Evolutionary conservation across 225 moss, liverwort and hornwort species (phyloP).

Genomic region (Neckera pumila): DNA sequence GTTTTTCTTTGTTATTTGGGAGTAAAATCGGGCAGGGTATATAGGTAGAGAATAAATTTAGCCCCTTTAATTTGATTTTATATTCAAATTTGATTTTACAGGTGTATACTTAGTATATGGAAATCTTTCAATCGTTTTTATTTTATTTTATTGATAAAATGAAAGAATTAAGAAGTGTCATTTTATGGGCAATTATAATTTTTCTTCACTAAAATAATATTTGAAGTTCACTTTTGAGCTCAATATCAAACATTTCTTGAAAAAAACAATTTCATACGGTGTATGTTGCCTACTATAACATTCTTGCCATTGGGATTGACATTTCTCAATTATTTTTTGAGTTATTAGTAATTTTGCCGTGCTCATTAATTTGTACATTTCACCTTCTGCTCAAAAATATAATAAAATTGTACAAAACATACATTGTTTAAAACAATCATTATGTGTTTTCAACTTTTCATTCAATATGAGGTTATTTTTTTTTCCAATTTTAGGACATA

Average conservation of each 20-base stretch:
- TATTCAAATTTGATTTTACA: neutral
- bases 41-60: neutral
- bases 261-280: neutral
- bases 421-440: neutral
- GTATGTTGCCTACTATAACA: neutral
- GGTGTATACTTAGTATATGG: neutral
- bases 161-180: neutral
- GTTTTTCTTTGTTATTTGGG: neutral
- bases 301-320: neutral
- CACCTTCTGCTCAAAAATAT: neutral
- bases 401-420: neutral
- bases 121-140: neutral
- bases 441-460: neutral
- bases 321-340: neutral
- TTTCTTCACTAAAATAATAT: neutral
- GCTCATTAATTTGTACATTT: neutral
- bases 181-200: neutral
- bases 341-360: neutral
- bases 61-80: neutral
- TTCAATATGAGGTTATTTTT: neutral
- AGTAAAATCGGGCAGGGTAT: rapidly evolving
- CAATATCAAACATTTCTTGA: neutral
- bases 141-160: neutral
- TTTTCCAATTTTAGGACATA: neutral
- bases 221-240: neutral